phyloP scores from a whole-genome alignment of 768 basidiomycete genomes.

The Tulasnella sp. region DNA sequence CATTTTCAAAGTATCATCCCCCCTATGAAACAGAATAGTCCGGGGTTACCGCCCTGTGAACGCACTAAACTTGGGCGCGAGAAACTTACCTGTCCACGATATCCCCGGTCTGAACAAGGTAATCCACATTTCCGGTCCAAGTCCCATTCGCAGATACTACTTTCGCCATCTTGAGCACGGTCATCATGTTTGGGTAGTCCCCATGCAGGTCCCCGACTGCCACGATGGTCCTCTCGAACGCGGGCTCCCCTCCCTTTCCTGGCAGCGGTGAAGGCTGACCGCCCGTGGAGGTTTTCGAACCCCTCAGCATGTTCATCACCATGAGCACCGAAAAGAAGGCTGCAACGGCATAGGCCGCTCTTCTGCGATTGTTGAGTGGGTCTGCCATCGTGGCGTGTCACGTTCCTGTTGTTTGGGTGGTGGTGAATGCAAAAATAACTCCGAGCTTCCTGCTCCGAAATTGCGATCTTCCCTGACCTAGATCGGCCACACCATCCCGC shows the following conservation, averaged over 20 bases:
- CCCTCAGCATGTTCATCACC: neutral
- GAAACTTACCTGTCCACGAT: slow-evolving; percentile 80
- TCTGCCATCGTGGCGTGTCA: slow-evolving; percentile 6
- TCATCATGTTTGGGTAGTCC: slow-evolving; percentile 76
- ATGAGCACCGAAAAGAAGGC: neutral
- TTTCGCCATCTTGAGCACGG: slow-evolving; percentile 76
- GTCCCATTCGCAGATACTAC: slow-evolving; percentile 71
- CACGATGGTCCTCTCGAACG: slow-evolving; percentile 53
- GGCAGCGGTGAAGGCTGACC: neutral
- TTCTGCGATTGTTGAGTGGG: neutral
- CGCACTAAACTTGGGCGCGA: slow-evolving; percentile 34
- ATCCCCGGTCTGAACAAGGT: slow-evolving; percentile 94
- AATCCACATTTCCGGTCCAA: slow-evolving; percentile 83
- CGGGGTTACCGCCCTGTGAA: slow-evolving; percentile 20
- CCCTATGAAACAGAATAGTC: slow-evolving; percentile 51
- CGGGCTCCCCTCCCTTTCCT: slow-evolving; percentile 4
- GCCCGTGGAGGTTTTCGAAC: neutral
- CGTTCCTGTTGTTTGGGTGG: neutral
- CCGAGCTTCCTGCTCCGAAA: neutral
- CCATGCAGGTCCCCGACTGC: slow-evolving; percentile 95
- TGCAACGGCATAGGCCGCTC: neutral
- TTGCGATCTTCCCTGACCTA: neutral
- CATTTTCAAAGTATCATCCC: slow-evolving; percentile 85
- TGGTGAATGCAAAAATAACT: neutral
- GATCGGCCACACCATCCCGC: neutral